Evolutionary conservation across 257 asterid species (phyloP).

Genomic region (Marsdenia floribunda): DNA sequence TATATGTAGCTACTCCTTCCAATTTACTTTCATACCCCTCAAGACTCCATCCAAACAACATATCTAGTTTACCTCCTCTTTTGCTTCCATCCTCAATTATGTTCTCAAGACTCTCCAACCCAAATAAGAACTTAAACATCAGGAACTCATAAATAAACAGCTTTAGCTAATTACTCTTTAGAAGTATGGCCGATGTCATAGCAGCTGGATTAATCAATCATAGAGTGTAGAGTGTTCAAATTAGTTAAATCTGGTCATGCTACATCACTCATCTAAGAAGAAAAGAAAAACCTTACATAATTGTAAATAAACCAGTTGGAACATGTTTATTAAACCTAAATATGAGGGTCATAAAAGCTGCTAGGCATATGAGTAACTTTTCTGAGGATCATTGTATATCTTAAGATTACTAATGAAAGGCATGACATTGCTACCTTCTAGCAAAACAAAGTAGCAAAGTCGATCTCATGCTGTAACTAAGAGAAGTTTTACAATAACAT

Average conservation of each 20-base stretch:
- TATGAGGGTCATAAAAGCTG: background rate
- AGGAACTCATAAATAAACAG: background rate
- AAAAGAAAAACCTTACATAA: background rate
- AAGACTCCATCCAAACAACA: too few species aligned
- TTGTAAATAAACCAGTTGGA: background rate
- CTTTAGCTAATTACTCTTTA: background rate
- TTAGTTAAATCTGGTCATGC: background rate
- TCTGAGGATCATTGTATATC: background rate
- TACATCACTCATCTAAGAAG: background rate
- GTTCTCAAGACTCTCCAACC: too few species aligned
- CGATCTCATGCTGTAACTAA: too few species aligned
- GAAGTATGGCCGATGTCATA: background rate
- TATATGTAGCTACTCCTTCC: too few species aligned
- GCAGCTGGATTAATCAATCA: background rate
- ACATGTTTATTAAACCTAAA: background rate
- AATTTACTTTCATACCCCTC: too few species aligned
- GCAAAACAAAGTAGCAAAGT: background rate
- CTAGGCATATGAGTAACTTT: too few species aligned
- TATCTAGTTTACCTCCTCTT: too few species aligned
- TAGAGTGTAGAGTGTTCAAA: background rate
- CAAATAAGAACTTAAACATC: background rate
- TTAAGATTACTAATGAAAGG: background rate
- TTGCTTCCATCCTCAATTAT: too few species aligned
- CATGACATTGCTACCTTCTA: background rate
- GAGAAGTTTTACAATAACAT: background rate